A percentile compares a stretch with the other conserved stretches of the same genome.
These are phyloP conservation scores for Cercospora sp. DNA, from an alignment of 2,329 filamentous ascomycete genomes.

Conservation along the genomic window DNA sequence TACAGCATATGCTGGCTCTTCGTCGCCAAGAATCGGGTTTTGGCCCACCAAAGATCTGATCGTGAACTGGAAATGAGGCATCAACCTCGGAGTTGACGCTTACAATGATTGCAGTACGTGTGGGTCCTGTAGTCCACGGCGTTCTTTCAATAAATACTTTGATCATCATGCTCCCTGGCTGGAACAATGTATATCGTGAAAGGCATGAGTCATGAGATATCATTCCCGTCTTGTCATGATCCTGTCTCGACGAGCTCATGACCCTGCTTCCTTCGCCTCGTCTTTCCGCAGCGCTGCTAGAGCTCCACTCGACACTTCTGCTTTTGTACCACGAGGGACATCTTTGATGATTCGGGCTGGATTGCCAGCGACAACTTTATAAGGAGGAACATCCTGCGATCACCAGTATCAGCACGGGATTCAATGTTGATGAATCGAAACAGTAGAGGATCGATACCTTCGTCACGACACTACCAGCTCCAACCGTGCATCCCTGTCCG, in stretches of 20 bases:
- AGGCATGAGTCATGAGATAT: background rate
- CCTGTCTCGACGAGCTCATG: background rate
- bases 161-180: background rate
- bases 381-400: conserved; percentile 59
- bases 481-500: conserved; percentile 70
- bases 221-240: background rate
- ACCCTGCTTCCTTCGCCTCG: background rate
- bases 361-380: conserved; percentile 65
- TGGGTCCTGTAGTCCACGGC: background rate
- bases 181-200: background rate
- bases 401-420: conserved; percentile 11
- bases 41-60: background rate
- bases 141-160: background rate
- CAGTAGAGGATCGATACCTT: conserved; percentile 49
- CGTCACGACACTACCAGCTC: conserved; percentile 80
- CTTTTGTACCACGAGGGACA: conserved; percentile 33
- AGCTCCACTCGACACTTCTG: conserved; percentile 34
- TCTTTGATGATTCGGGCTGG: conserved; percentile 59
- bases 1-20: background rate
- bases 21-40: background rate
- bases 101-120: background rate
- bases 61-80: background rate
- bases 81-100: background rate
- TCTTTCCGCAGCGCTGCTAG: conserved; percentile 12
- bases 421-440: background rate